Conservation (phyloP, 1,284 basidiomycete genomes). For the Leccinum ponderosum region DNA sequence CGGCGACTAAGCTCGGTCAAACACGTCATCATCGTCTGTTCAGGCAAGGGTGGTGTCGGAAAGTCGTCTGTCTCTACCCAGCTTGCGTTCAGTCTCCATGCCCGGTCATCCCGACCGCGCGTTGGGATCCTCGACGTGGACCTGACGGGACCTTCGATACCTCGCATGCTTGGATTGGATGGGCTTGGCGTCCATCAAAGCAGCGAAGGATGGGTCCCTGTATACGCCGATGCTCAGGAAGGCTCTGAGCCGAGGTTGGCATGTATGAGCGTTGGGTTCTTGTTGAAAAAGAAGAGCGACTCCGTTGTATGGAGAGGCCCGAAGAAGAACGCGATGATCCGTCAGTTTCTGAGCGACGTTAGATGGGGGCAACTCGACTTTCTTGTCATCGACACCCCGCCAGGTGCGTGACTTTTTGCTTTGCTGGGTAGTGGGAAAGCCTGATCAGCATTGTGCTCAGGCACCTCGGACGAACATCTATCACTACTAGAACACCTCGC, state of each 20-base stretch:
- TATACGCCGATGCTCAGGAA: conserved; percentile 76
- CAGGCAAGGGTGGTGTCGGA: conserved; percentile 97
- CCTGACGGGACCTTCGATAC: conserved; percentile 95
- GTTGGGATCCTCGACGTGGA: conserved; percentile 96
- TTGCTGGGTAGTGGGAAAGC: conserved; percentile 1
- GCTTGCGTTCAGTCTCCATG: conserved; percentile 85
- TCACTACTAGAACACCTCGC: conserved; percentile 93
- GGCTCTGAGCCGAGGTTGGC: conserved; percentile 66
- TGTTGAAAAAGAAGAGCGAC: conserved; percentile 88
- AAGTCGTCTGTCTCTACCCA: conserved; percentile 97
- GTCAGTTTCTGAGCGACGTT: conserved; percentile 96
- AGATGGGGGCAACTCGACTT: conserved; percentile 97
- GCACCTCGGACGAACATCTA: conserved; percentile 98
- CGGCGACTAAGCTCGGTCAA: conserved; percentile 73
- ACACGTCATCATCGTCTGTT: conserved; percentile 90
- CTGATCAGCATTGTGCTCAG: conserved; percentile 42
- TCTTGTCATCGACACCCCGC: conserved; percentile 96
- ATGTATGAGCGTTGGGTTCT: conserved; percentile 97
- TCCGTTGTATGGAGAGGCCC: conserved; percentile 98
- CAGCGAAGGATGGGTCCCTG: conserved; percentile 97
- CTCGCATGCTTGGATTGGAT: conserved; percentile 96
- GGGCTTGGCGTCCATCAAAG: conserved; percentile 88
- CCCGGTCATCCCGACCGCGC: conserved; percentile 59
- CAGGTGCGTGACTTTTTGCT: conserved; percentile 58
- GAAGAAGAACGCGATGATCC: conserved; percentile 99